A percentile compares a stretch with the other conserved stretches of the same genome.
Conservation (phyloP, 1,284 basidiomycete genomes). For the Puccinia horiana region DNA sequence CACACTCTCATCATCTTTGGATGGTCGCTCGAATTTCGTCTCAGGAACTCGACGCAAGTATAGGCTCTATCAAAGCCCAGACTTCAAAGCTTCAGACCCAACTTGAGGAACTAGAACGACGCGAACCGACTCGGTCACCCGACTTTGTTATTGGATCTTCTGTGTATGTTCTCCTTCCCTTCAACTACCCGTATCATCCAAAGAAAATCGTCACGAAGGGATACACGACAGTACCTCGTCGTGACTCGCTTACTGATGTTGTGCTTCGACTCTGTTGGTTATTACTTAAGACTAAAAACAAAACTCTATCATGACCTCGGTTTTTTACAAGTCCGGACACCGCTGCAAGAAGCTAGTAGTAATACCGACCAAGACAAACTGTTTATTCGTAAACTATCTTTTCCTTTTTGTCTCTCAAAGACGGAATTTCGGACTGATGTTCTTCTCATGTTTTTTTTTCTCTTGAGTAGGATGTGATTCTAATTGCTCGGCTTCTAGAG, state of each 20-base stretch:
- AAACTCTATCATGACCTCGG: conserved; percentile 48
- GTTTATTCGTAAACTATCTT: conserved; percentile 29
- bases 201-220: too few relatives aligned
- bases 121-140: conserved; percentile 39
- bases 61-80: conserved; percentile 35
- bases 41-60: conserved; percentile 28
- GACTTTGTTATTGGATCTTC: conserved; percentile 39
- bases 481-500: conserved; percentile 20
- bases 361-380: conserved; percentile 1
- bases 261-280: too few relatives aligned
- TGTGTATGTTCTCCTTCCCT: conserved; percentile 17
- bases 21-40: not conserved
- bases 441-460: conserved; percentile 12
- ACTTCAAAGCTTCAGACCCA: conserved; percentile 33
- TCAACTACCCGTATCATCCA: too few relatives aligned
- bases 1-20: too few relatives aligned
- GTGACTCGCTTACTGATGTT: too few relatives aligned
- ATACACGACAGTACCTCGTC: too few relatives aligned
- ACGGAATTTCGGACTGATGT: not conserved
- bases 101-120: conserved; percentile 27
- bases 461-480: conserved; percentile 42
- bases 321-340: conserved; percentile 22
- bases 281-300: conserved; percentile 23
- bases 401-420: not conserved
- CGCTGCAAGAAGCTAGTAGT: not conserved